Evolutionary conservation across 2,329 filamentous ascomycete genomes (phyloP).

Genomic region (Nemania abortiva): DNA sequence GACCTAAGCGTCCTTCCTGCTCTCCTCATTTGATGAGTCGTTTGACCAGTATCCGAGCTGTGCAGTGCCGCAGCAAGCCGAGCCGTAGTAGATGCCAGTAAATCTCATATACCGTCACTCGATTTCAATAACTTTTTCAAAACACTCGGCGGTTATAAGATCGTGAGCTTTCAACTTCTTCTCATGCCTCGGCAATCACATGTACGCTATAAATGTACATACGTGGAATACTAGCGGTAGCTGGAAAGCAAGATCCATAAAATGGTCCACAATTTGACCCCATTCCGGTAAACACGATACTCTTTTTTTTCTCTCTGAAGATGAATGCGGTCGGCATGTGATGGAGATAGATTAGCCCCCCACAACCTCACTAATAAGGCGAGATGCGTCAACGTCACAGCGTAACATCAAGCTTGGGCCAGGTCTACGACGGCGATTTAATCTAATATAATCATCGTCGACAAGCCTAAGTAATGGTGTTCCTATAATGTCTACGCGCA

Average conservation of each 20-base stretch:
- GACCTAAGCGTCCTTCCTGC: conserved; percentile 14
- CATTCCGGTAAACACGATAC: conserved; percentile 8
- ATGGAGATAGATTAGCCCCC: conserved; percentile 3
- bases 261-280: conserved; percentile 27
- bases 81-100: background rate
- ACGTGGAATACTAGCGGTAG: no score
- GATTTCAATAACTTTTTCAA: background rate
- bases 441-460: no score
- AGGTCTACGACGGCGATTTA: background rate
- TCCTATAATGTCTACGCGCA: no score
- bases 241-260: conserved; percentile 18
- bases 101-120: no score
- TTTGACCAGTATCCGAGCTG: conserved; percentile 3
- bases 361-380: background rate
- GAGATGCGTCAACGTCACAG: conserved; percentile 16
- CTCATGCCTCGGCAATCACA: conserved; percentile 27
- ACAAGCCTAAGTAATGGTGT: no score
- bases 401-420: conserved; percentile 2
- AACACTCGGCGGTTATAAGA: background rate
- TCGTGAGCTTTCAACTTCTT: background rate
- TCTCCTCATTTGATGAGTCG: conserved; percentile 11
- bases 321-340: conserved; percentile 23
- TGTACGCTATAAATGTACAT: background rate
- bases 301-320: background rate
- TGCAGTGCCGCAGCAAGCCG: conserved; percentile 27